phyloP scores from a whole-genome alignment of 495 filamentous ascomycete genomes.

The Aspergillus funiculosus region DNA sequence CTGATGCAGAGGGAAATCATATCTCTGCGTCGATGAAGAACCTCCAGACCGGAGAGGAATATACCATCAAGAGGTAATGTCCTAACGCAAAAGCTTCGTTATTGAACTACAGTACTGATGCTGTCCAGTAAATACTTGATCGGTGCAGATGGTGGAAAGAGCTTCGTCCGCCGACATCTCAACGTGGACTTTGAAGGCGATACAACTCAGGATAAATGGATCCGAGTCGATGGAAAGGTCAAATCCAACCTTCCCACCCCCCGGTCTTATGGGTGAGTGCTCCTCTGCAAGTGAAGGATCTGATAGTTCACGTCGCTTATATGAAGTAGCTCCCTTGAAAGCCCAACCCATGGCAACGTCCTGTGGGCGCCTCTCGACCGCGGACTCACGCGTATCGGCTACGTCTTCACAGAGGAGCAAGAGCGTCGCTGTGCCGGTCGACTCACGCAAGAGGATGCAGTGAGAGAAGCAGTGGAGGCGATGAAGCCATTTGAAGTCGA shows the following conservation, averaged over 20 bases:
- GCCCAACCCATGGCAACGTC: constrained; percentile 46
- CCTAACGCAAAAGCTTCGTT: neutral
- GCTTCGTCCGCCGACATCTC: constrained; percentile 36
- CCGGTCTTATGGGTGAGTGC: constrained; percentile 9
- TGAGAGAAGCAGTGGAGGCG: constrained; percentile 39
- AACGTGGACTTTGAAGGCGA: constrained; percentile 42
- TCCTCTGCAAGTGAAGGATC: neutral
- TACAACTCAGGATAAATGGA: constrained; percentile 41
- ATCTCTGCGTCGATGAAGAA: too few species aligned
- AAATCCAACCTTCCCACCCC: constrained; percentile 43
- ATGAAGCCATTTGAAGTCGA: constrained; percentile 42
- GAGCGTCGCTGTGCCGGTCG: constrained; percentile 24
- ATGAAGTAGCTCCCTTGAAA: constrained; percentile 31
- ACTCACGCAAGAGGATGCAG: constrained; percentile 22
- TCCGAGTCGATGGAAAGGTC: constrained; percentile 45
- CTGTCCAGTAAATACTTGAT: constrained; percentile 41
- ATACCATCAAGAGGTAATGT: constrained; percentile 7
- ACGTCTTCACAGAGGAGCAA: constrained; percentile 42
- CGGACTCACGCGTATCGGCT: constrained; percentile 47
- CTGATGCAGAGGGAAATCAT: too few species aligned
- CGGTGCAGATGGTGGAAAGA: constrained; percentile 44
- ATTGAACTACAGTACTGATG: neutral
- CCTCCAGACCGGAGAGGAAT: neutral
- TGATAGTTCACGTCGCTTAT: too few species aligned
- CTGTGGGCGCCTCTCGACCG: constrained; percentile 48